Percentiles rank a stretch among this genome's conserved stretches.
These are phyloP conservation scores for Tetracladium marchalianum DNA, from an alignment of 495 filamentous ascomycete genomes.

Conservation along the genomic window DNA sequence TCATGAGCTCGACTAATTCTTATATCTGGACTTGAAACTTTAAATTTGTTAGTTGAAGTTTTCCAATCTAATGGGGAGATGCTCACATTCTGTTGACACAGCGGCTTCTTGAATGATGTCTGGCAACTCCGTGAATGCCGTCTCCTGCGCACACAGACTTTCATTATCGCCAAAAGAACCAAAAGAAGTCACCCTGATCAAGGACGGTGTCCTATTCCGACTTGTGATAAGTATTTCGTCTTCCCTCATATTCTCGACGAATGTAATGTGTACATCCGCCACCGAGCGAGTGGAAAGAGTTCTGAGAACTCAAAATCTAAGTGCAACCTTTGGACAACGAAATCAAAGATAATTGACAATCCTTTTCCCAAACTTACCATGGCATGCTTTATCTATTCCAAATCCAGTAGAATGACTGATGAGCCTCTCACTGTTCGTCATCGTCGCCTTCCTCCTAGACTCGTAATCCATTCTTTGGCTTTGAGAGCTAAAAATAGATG, in stretches of 20 bases:
- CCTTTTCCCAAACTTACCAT: too few relatives aligned
- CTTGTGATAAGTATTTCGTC: constrained; percentile 13
- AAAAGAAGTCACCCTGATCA: constrained; percentile 12
- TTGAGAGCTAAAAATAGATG: too few relatives aligned
- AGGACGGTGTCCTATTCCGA: constrained; percentile 11
- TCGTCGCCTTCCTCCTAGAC: too few relatives aligned
- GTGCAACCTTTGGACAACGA: too few relatives aligned
- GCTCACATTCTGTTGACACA: constrained; percentile 17
- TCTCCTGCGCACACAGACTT: constrained; percentile 7
- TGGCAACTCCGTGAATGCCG: constrained; percentile 13
- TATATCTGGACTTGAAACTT: constrained; percentile 14
- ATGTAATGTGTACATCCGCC: too few relatives aligned
- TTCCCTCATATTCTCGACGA: not conserved
- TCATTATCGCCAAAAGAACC: constrained; percentile 3
- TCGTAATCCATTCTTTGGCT: too few relatives aligned
- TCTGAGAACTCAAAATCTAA: too few relatives aligned
- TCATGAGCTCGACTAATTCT: constrained; percentile 11
- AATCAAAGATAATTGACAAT: too few relatives aligned
- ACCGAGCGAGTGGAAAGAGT: too few relatives aligned
- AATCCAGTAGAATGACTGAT: too few relatives aligned
- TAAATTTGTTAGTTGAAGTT: constrained; percentile 1
- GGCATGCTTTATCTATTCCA: too few relatives aligned
- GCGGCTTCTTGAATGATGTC: constrained; percentile 19
- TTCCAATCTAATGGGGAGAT: not conserved
- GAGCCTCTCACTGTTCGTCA: too few relatives aligned